phyloP scores from a whole-genome alignment of 164 flowering plant species.

The Vitis labrusca region DNA sequence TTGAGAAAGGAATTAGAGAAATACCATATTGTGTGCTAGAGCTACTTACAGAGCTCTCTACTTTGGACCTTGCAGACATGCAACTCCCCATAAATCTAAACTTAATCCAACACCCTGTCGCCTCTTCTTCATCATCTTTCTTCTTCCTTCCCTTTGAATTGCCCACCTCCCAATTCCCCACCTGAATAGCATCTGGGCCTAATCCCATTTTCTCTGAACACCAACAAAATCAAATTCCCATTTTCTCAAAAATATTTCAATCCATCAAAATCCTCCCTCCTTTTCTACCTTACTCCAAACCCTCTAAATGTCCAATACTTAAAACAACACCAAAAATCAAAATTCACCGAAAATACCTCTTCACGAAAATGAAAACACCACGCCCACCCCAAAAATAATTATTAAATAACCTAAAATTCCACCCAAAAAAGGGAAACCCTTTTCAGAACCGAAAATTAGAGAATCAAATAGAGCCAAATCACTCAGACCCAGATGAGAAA shows the following conservation, averaged over 20 bases:
- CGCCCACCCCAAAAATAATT: no score
- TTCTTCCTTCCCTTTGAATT: conserved; percentile 23
- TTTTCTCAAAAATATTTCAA: neutral
- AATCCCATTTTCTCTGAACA: conserved; percentile 34
- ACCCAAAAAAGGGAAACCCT: neutral
- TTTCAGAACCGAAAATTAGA: neutral
- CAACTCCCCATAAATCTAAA: conserved; percentile 48
- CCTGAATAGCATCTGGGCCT: conserved; percentile 30
- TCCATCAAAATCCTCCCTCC: neutral
- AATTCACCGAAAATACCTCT: neutral
- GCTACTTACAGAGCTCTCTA: conserved; percentile 39
- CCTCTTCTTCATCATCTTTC: conserved; percentile 21
- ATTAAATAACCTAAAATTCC: no score
- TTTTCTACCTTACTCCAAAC: neutral
- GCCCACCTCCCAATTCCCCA: conserved; percentile 25
- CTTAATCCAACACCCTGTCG: conserved; percentile 41
- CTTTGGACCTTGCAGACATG: conserved; percentile 35
- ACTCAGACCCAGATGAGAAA: conserved; percentile 3
- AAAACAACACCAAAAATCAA: neutral
- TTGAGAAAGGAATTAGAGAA: conserved; percentile 3
- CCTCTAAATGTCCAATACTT: no score
- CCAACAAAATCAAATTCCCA: conserved; percentile 5
- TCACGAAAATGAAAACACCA: neutral
- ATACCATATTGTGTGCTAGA: conserved; percentile 42
- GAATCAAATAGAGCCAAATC: neutral